phyloP scores from a whole-genome alignment of 108 stramenopile species.

The Cyclostephanos tholiformis region DNA sequence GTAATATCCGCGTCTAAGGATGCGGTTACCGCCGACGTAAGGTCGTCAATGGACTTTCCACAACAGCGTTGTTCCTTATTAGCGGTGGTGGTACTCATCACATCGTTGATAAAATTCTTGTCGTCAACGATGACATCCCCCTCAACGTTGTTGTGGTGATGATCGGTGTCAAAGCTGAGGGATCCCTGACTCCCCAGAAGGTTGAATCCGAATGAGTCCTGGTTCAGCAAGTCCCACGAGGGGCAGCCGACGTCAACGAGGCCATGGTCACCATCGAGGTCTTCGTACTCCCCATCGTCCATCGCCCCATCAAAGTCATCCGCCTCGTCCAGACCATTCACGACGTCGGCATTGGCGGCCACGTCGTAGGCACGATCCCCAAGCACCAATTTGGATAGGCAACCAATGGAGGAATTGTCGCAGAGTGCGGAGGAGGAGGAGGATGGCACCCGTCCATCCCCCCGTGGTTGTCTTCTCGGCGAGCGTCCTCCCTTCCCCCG shows the following conservation, averaged over 20 bases:
- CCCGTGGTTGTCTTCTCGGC: too few relatives aligned
- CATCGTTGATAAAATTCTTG: too few relatives aligned
- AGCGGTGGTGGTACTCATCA: background rate
- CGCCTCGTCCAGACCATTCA: background rate
- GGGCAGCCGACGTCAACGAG: background rate
- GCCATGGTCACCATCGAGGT: background rate
- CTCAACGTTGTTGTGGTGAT: background rate
- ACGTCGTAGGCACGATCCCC: background rate
- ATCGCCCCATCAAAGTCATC: background rate
- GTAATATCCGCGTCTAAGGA: conserved; percentile 5
- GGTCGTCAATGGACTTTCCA: conserved; percentile 3
- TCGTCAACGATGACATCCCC: background rate
- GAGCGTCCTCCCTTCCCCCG: background rate
- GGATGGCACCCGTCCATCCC: background rate
- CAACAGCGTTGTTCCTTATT: background rate
- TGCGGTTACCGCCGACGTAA: background rate
- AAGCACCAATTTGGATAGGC: background rate
- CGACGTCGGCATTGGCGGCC: background rate
- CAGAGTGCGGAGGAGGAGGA: too few relatives aligned
- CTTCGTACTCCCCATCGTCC: background rate
- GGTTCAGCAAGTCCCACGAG: conserved; percentile 9
- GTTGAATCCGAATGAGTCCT: conserved; percentile 13
- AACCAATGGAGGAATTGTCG: too few relatives aligned
- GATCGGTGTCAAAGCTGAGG: conserved; percentile 6
- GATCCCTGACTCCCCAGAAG: conserved; percentile 11